Conservation (phyloP, 176 grass and related monocot genomes). For the Juncus effusus region DNA sequence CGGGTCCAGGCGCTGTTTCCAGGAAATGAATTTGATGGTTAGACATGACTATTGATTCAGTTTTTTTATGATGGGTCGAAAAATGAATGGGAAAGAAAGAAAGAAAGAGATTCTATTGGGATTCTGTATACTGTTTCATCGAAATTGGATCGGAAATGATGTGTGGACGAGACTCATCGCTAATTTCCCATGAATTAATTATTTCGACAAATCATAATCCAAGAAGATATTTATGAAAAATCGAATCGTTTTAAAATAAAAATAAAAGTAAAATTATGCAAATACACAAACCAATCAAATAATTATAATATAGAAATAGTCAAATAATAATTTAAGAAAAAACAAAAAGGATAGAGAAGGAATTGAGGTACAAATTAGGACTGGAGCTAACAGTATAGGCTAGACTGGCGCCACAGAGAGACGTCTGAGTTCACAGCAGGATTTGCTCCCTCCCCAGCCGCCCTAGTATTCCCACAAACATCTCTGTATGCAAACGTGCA, state of each 20-base stretch:
- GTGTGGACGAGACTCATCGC: conserved; percentile 2
- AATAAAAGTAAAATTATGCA: too few species aligned
- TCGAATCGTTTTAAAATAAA: too few species aligned
- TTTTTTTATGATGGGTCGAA: conserved; percentile 7
- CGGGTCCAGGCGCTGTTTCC: neutral
- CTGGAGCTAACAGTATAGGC: neutral
- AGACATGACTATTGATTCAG: too few species aligned
- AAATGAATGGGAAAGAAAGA: neutral
- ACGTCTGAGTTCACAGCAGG: too few species aligned
- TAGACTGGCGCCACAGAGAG: too few species aligned
- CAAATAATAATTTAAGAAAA: too few species aligned
- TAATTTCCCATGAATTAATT: neutral
- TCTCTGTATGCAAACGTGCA: neutral
- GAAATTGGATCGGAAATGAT: conserved; percentile 3
- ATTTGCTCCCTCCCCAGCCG: too few species aligned
- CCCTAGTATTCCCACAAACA: neutral
- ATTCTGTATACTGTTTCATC: conserved; percentile 13
- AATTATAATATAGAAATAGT: too few species aligned
- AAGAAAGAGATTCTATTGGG: conserved; percentile 3
- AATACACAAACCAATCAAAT: too few species aligned
- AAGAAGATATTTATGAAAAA: conserved; percentile 1
- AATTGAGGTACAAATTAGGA: neutral
- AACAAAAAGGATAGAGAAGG: neutral
- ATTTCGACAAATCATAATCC: neutral
- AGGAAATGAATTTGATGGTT: too few species aligned